Base-by-base conservation (phyloP, 768 basidiomycete genomes). In the Russula brevipes region DNA sequence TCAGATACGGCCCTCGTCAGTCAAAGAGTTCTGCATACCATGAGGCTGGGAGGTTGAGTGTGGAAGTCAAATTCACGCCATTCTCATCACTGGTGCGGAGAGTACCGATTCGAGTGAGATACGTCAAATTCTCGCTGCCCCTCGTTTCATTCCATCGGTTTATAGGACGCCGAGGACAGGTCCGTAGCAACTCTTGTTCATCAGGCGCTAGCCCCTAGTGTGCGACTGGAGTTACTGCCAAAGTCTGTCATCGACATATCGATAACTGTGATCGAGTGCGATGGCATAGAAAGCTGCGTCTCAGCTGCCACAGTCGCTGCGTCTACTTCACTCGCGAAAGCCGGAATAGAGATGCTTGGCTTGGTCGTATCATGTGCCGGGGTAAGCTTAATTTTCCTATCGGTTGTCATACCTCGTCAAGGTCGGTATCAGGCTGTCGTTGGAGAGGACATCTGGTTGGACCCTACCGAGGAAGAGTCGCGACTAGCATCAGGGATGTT, bases 41-140 rank as follows among this genome's bases (percentile, higher is more conserved):
- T 65, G 96, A 98, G 69, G 87, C 84, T 62, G 97, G 96, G 1
- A 83, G 82, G 57, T 75, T 99, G 56, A 98, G 94, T 63, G 90
- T 99, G 7, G 95, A 98, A 75, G 91, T 98, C 56, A 98, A 98
- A 75, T 98, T 95, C 70, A 83, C 95, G 2, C 97, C 97, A 0
- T 99, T 96, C 73, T 93, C 97, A 8, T 93, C 88, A 69, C 74
- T 78, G 35, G 81, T 79, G 16, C 79, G 96, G 68, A 80, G 89
- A 71, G 87, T 89, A 7, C 96, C 96, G 0, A 82, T 96, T 69
- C 86, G 90, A 65, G 96, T 96, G 75, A 76, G 88, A 19, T 71
- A 4, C 39, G 45, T 51, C 4, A 19, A 16, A 33, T 8, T 66
- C 63, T 58, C 45, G 41, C 57, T 54, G 41, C 49, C 57, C 33